Percentiles rank a stretch among this genome's conserved stretches.
phyloP scores from a whole-genome alignment of 768 basidiomycete species.

The Pleurotus giganteus region DNA sequence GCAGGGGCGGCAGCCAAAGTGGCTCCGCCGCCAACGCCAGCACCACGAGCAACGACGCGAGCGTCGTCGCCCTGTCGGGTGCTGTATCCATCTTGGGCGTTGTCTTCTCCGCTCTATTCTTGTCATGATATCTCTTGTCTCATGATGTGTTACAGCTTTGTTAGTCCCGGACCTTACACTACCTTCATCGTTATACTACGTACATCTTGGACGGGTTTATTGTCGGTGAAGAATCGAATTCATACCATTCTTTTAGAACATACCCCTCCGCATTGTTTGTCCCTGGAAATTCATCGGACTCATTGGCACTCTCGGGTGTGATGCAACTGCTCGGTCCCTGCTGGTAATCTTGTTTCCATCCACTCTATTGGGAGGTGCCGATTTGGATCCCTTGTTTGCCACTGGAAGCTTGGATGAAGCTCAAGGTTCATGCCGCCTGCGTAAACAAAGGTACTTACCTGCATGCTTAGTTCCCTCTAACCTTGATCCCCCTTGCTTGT shows the following conservation, averaged over 20 bases:
- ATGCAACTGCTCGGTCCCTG: too few species aligned
- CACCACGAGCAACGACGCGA: slow-evolving; percentile 3
- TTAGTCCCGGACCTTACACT: not conserved
- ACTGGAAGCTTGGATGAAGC: too few species aligned
- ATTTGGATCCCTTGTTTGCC: too few species aligned
- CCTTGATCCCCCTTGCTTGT: too few species aligned
- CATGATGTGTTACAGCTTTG: too few species aligned
- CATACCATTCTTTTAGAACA: slow-evolving; percentile 4
- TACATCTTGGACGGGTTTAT: not conserved
- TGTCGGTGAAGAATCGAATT: not conserved
- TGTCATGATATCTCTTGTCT: slow-evolving; percentile 4
- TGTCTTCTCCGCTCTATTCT: slow-evolving; percentile 8
- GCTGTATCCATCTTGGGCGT: slow-evolving; percentile 5
- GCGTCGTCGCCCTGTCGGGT: slow-evolving; percentile 3
- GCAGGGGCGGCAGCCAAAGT: not conserved
- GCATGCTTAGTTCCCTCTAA: too few species aligned
- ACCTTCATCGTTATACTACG: not conserved
- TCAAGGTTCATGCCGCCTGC: too few species aligned
- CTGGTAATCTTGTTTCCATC: too few species aligned
- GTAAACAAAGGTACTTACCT: too few species aligned
- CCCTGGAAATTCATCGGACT: too few species aligned
- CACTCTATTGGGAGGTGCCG: too few species aligned
- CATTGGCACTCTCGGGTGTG: too few species aligned
- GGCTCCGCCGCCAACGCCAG: not conserved
- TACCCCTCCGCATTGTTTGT: not conserved